These are phyloP conservation scores for Arabidopsis arenosa DNA, from an alignment of 345 rosid genomes.

Conservation along the genomic window DNA sequence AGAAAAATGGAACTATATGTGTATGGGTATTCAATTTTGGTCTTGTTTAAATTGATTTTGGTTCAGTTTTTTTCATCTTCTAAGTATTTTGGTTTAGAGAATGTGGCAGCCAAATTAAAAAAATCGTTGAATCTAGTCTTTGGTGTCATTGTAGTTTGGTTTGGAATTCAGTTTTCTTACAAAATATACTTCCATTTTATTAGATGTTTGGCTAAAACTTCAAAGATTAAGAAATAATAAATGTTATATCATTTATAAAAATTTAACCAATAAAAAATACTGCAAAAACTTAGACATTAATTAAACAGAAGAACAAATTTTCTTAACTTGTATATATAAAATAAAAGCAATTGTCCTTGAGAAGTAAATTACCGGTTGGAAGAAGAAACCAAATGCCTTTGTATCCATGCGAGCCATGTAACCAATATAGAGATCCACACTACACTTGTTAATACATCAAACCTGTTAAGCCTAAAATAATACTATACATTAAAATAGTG, in stretches of 20 bases:
- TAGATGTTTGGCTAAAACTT: no score
- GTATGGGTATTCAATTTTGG: not conserved
- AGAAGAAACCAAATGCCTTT: not conserved
- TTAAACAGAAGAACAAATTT: no score
- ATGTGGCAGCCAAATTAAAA: conserved; percentile 6
- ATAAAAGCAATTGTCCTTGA: not conserved
- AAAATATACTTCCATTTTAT: not conserved
- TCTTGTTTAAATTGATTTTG: conserved; percentile 6
- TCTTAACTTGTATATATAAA: no score
- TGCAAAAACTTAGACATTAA: no score
- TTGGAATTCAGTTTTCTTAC: not conserved
- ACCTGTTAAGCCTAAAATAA: no score
- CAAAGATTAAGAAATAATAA: no score
- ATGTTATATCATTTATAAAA: no score
- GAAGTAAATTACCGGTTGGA: not conserved
- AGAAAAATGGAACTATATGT: not conserved
- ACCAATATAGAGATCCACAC: not conserved
- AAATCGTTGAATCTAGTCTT: not conserved
- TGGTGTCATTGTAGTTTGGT: not conserved
- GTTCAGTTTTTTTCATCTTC: not conserved
- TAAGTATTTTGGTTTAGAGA: not conserved
- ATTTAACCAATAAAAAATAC: no score
- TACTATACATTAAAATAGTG: no score
- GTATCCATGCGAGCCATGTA: conserved; percentile 17
- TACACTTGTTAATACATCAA: not conserved